Base-by-base conservation (phyloP, 2,329 filamentous ascomycete genomes). In the Coniochaeta sp. region DNA sequence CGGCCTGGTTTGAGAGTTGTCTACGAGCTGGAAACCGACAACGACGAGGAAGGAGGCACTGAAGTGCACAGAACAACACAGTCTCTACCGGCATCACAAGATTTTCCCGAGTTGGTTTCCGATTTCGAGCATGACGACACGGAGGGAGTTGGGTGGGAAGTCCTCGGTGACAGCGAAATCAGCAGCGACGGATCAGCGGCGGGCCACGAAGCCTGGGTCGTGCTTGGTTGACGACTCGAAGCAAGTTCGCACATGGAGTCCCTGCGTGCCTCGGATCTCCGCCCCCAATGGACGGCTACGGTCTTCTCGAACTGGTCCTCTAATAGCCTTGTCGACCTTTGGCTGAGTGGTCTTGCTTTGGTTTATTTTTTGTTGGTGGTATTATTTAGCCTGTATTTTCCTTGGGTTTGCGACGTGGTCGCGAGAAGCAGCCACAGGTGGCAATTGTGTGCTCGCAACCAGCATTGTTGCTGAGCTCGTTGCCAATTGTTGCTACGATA, bases 161-260 rank as follows among this genome's bases (percentile, higher is more conserved):
- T 48, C 10, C 38, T 47, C 38, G 33, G 51, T 20, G 28, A 42
- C 6, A 30, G 45, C 12, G 26, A 47, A 26, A 47, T 18, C 45
- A 6, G 20, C 9, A 26, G 45, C 40, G 51, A 9, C 20, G 32
- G 22, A 48, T 22, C 45, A 12, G 26, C 38, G 16, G 30, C 20
- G 9, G 35, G 49, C 32, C 59, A 64, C 22, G 69, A 67, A 38
- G 60, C 66, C 55, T 75, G 71, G 71, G 65, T 73, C 31, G 64
- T 74, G 62, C 62, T 75, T 58, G 68, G 52, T 67, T 61, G 71
- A 73, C 66, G 72, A 67, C 71, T 72, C 65, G 69, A 69, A 74
- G 64, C 70, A 74, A 63, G 68, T 71, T 69, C 69, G 66, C 63
- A 58, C 28, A 55, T 47, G 54, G 56, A 54, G 55, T 61, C 61